Conservation (phyloP, 331 rosid species). For the Spiraea crenata region DNA sequence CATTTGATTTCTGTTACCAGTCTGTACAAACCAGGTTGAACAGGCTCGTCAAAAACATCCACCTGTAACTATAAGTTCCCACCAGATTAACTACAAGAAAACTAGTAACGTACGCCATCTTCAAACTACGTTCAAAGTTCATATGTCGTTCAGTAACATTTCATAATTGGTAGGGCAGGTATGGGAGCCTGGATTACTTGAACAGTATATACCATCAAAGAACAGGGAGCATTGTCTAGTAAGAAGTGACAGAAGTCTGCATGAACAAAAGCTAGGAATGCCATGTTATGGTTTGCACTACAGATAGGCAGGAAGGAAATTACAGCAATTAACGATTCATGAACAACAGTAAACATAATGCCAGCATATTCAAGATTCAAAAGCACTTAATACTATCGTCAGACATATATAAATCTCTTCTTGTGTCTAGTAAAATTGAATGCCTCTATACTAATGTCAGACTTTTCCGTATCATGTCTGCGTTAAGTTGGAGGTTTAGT, state of each 20-base stretch:
- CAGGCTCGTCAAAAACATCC: background rate
- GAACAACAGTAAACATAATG: background rate
- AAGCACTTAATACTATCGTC: background rate
- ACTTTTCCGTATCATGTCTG: background rate
- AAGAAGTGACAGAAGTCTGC: background rate
- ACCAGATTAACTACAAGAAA: background rate
- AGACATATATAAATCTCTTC: background rate
- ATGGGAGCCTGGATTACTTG: background rate
- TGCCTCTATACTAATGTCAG: too few relatives aligned
- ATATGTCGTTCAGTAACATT: too few relatives aligned
- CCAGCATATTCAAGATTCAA: background rate
- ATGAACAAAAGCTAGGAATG: too few relatives aligned
- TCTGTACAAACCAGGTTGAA: background rate
- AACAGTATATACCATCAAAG: background rate
- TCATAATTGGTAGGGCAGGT: too few relatives aligned
- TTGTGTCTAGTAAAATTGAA: background rate
- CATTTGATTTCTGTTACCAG: background rate
- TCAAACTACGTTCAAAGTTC: too few relatives aligned
- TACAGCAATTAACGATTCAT: background rate
- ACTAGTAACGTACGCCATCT: background rate
- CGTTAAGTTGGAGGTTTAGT: background rate
- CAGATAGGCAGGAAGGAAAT: background rate
- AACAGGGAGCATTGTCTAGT: background rate
- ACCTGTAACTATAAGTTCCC: background rate
- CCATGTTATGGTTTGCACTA: too few relatives aligned